These are phyloP conservation scores for Teratosphaeria pseudoeucalypti DNA, from an alignment of 2,329 filamentous ascomycete genomes.

Conservation along the genomic window DNA sequence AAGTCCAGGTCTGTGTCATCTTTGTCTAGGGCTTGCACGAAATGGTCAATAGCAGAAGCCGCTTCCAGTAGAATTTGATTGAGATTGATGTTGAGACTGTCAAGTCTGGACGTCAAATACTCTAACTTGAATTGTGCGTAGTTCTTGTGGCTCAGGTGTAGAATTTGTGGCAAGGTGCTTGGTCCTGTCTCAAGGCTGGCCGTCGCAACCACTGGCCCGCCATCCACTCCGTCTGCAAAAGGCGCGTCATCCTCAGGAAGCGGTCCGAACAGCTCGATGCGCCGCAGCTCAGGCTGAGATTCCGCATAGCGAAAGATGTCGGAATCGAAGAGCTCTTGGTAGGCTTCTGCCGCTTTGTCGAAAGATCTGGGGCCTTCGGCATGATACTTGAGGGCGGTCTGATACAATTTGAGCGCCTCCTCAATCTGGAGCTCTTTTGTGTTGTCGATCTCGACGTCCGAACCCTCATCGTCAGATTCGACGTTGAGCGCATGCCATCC, in stretches of 20 bases:
- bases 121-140: conserved; percentile 89
- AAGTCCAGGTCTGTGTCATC: conserved; percentile 55
- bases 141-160: conserved; percentile 93
- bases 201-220: conserved; percentile 27
- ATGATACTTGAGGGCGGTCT: conserved; percentile 81
- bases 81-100: conserved; percentile 15
- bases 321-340: conserved; percentile 74
- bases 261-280: conserved; percentile 47
- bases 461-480: conserved; percentile 74
- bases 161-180: conserved; percentile 74
- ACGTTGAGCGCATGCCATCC: conserved; percentile 85
- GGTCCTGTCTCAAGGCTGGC: conserved; percentile 62
- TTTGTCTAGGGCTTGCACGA: conserved; percentile 53
- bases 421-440: conserved; percentile 96
- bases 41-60: conserved; percentile 40
- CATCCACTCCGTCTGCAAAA: conserved; percentile 22
- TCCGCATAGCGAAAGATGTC: conserved; percentile 93
- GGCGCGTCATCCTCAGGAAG: conserved; percentile 30
- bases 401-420: conserved; percentile 89
- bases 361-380: conserved; percentile 72
- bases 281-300: conserved; percentile 71
- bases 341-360: conserved; percentile 67
- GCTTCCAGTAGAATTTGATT: conserved; percentile 25
- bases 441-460: conserved; percentile 82
- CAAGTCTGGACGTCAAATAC: conserved; percentile 18